Base-by-base conservation (phyloP, 345 rosid genomes). In the Sonneratia alba region DNA sequence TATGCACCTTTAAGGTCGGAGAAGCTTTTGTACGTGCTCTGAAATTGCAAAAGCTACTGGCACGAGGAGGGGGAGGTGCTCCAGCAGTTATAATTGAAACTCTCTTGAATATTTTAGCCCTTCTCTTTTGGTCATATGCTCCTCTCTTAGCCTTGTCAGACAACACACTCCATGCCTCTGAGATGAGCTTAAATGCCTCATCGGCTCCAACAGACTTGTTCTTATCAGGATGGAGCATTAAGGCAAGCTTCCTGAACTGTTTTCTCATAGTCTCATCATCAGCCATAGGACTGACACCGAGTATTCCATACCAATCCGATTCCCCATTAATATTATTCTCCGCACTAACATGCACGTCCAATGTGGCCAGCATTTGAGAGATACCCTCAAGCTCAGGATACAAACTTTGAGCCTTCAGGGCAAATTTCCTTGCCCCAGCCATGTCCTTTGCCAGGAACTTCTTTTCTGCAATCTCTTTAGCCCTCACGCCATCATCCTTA, bases 221-320 rank as follows among this genome's bases (percentile, higher is more conserved):
- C 73, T 81, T 83, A 75, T 83, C 84, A 37, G 84, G 87, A 73
- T 83, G 87, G 49, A 83, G 87, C 66, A 72, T 66, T 19, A 83
- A 78, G 42, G 83, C 83, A 48, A 81, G 81, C 67, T 81, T 81
- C 61, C 75, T 75, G 67, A 81, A 81, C 55, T 81, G 84, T 68
- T 70, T 79, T 73, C 75, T 70, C n/a, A 83, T 48, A 10, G 83
- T 79, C 68, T 83, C 87, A 36, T 79, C 81, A 49, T 83, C 84
- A 73, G 87, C 82, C 47, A 70, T 68, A 0, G 84, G 79, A 56
- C 40, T 75, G 36, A 75, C 81, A 40, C 80, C 87, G 4, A 83
- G 78, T 45, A 83, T 71, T 3, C 76, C 27, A 19, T 83, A 83
- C 82, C 84, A 83, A 75, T 83, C 83, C 22, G 78, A 70, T 76